Evolutionary conservation across 1,284 basidiomycete species (phyloP), one percentile per base, ranked within the genome.

Genomic region (Sanguinoderma infundibulare): DNA sequence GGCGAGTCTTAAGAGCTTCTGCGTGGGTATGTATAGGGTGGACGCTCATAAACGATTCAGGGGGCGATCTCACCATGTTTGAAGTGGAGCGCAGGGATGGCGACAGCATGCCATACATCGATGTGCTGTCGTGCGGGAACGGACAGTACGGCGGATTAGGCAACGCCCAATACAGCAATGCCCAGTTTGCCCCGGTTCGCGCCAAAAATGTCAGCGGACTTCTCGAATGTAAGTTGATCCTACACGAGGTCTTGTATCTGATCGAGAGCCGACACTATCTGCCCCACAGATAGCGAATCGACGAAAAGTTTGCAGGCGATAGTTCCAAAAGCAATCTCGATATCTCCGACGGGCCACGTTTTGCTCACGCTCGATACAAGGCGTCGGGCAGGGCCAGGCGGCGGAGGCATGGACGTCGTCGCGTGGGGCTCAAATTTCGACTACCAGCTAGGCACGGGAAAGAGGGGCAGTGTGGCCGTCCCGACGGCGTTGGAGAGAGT

Each of bases 131-230:
- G 53, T 91, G 89, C 65, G 96, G 96, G 0, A 94, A 88, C 81
- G 96, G 83, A 20, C 87, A 92, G 73, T 94, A 85, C 75, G 96
- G 96, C 12, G 90, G 92, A 3, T 82, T 98, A 3, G 96, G 96
- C 0, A 95, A 93, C 60, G 87, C 83, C n/a, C 74, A 84, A 47
- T 96, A 87, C 80, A 91, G 83, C 69, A 94, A 87, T 65, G 87
- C 88, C 0, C 90, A 91, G 66, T 84, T 87, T 34, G 81, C 81
- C 46, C 95, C 94, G 0, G 80, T 87, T 1, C 86, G 87, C 58
- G 90, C 94, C 22, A 95, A 90, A 78, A 89, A 86, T 49, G 83
- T 98, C 55, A 95, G 92, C 69, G 94, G 95, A 7, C 78, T 97
- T 28, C 78, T 86, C 28, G 95, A 95, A 82, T 96, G 92, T 92